Base-by-base conservation (phyloP, 179 eudicot genomes). In the Sideroxylon spinosum region DNA sequence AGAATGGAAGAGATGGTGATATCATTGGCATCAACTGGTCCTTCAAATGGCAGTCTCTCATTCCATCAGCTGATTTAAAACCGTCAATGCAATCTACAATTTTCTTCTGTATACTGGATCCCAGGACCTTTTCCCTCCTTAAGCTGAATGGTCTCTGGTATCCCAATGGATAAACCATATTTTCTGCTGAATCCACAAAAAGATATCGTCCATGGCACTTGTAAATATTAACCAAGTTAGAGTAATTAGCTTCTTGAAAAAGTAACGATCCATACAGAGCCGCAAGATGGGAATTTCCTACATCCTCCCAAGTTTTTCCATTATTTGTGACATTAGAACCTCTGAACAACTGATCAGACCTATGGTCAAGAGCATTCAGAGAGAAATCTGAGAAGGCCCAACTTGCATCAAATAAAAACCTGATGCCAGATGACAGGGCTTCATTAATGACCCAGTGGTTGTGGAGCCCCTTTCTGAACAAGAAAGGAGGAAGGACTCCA, bases 321-420 rank as follows among this genome's bases (percentile, higher is more conserved):
- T n/a, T 22, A 65, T 73, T 82, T 1, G 66, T 55, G 50, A 50
- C 32, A 16, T 70, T 32, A 26, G 74, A 59, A 62, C 6, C 80
- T 71, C 56, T 73, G 73, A 60, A 52, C 16, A 78, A 74, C 72
- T 60, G 86, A 77, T 68, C 29, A 74, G 75, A 69, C 57, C 73
- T 82, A 79, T 55, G 48, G 44, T 80, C 86, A 66, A 85, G 76
- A 77, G 79, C 75, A 66, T 76, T 78, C 68, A 87, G 25, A 81
- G 84, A 85, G 78, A 89, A 82, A 82, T 81, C 93, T 53, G 98
- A 86, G 67, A 93, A 80, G 37, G 91, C 79, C 91, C 75, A 81
- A 85, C 94, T 93, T 52, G 98, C 99, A 88, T 93, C 99, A 74
- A 92, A 88, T 72, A 95, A 89, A 76, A 90, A 85, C 86, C 99